Percentiles rank a stretch among this genome's conserved stretches.
These are phyloP conservation scores for Hypoxylon fuscum DNA, from an alignment of 495 filamentous ascomycete genomes.

Conservation along the genomic window DNA sequence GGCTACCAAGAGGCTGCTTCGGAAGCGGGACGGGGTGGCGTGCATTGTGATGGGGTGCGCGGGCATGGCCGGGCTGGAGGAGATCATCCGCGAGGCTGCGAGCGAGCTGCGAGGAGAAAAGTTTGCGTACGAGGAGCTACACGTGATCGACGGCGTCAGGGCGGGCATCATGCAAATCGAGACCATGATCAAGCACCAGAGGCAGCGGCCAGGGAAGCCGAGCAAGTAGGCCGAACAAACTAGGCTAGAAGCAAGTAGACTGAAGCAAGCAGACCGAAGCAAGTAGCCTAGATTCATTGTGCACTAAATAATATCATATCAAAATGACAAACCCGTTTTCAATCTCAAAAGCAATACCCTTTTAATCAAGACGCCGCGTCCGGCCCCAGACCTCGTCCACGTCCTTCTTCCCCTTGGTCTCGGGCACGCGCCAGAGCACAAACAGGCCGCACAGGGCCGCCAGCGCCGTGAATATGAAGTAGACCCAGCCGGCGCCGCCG, in stretches of 20 bases:
- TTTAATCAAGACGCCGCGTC: slow-evolving; percentile 60
- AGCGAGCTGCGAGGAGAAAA: slow-evolving; percentile 68
- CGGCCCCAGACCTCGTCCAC: slow-evolving; percentile 91
- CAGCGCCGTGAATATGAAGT: slow-evolving; percentile 84
- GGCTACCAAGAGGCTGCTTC: slow-evolving; percentile 72
- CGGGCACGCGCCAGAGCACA: slow-evolving; percentile 75
- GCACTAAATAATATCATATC: neutral
- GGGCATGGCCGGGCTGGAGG: slow-evolving; percentile 90
- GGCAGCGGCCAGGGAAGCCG: slow-evolving; percentile 43
- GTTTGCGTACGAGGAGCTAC: slow-evolving; percentile 64
- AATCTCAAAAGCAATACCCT: neutral
- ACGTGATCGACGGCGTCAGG: slow-evolving; percentile 85
- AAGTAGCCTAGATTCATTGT: slow-evolving; percentile 22
- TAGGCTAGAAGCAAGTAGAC: neutral
- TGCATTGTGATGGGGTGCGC: slow-evolving; percentile 84
- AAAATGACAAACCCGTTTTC: neutral
- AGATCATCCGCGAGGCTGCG: slow-evolving; percentile 76
- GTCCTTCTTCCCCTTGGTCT: slow-evolving; percentile 82
- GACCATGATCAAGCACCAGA: slow-evolving; percentile 57
- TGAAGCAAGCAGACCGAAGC: no score
- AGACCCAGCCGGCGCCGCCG: slow-evolving; percentile 80
- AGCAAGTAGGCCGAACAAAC: neutral
- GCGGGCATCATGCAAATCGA: slow-evolving; percentile 77
- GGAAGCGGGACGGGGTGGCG: slow-evolving; percentile 59
- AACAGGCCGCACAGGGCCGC: slow-evolving; percentile 72